Evolutionary conservation across 2,329 filamentous ascomycete species (phyloP).

Genomic region (Botryotinia narcissicola): DNA sequence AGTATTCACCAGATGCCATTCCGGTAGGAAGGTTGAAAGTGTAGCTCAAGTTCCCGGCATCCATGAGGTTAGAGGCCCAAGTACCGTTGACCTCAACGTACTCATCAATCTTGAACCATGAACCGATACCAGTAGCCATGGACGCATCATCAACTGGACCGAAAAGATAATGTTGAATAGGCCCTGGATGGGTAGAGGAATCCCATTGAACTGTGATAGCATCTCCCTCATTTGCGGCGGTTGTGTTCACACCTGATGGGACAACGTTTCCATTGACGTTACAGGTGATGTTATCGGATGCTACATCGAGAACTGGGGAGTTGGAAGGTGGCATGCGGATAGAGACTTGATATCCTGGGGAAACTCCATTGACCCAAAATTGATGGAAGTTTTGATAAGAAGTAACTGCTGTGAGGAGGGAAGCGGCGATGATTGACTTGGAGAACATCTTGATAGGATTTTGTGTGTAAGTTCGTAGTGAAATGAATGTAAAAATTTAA

Average conservation of each 20-base stretch:
- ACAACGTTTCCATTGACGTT: constrained; percentile 43
- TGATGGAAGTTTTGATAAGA: constrained; percentile 45
- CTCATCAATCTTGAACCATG: constrained; percentile 39
- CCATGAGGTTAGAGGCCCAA: constrained; percentile 38
- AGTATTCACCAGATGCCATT: constrained; percentile 31
- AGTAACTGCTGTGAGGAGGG: constrained; percentile 35
- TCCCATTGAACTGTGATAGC: constrained; percentile 43
- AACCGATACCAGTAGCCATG: constrained; percentile 35
- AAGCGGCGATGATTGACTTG: constrained; percentile 29
- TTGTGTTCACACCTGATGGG: constrained; percentile 37
- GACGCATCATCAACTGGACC: constrained; percentile 36
- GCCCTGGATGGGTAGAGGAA: constrained; percentile 41
- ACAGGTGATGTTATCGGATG: constrained; percentile 49
- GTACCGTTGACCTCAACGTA: constrained; percentile 33
- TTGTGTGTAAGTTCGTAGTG: neutral
- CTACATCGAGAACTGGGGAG: constrained; percentile 48
- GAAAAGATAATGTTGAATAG: constrained; percentile 43
- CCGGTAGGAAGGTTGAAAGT: constrained; percentile 30
- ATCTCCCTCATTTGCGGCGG: constrained; percentile 39
- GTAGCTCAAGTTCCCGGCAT: constrained; percentile 32
- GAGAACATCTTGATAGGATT: constrained; percentile 32
- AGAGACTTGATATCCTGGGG: constrained; percentile 39
- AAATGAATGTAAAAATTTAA: constrained; percentile 31
- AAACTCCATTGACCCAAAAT: constrained; percentile 43
- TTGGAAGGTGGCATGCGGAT: constrained; percentile 50